Evolutionary conservation across 2,329 filamentous ascomycete species (phyloP), one percentile per base, ranked within the genome.

Genomic region (Aureobasidium sp.): DNA sequence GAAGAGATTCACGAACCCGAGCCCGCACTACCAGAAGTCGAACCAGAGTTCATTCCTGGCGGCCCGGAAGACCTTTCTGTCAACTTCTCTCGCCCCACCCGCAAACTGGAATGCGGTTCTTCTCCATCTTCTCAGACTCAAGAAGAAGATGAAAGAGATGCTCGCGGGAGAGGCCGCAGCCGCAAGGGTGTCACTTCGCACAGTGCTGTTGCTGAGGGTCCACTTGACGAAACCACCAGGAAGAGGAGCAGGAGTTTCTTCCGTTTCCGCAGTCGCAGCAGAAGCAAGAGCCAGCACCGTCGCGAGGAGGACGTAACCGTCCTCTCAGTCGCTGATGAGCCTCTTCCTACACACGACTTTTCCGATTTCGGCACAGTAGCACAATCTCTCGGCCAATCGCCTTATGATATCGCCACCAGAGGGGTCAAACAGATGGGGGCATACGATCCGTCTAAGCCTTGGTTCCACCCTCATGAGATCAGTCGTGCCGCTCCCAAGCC

Each of bases 331-430:
- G 62, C 64, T 36, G 62, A 63, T n/a, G 63, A 66, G n/a, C 56
- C 65, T 39, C 48, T 64, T 29, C 62, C 68, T 39, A 60, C 68
- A n/a, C 34, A 49, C n/a, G 41, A 44, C 25, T 68, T 65, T 34
- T 68, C 74, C 15, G 70, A 79, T 64, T 72, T 78, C 39, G 75
- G 72, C 17, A 76, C 74, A 2, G 76, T 77, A 6, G 74, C 75
- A 5, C 67, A 72, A 12, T 70, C 75, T 5, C 70, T 79, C 0
- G 78, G 78, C 25, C 65, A 68, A 22, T 77, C 74, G 12, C 76
- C 77, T 5, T 79, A 79, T 63, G 77, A 79, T 60, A 71, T 74
- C 41, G 74, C 77, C 17, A 74, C 63, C 0, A 64, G 64, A 36
- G 56, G 64, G 37, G 39, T 63, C 15, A 65, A 67, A 44, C 52